These are phyloP conservation scores for Trichosanthes truncata DNA, from an alignment of 306 rosid genomes.

Conservation along the genomic window DNA sequence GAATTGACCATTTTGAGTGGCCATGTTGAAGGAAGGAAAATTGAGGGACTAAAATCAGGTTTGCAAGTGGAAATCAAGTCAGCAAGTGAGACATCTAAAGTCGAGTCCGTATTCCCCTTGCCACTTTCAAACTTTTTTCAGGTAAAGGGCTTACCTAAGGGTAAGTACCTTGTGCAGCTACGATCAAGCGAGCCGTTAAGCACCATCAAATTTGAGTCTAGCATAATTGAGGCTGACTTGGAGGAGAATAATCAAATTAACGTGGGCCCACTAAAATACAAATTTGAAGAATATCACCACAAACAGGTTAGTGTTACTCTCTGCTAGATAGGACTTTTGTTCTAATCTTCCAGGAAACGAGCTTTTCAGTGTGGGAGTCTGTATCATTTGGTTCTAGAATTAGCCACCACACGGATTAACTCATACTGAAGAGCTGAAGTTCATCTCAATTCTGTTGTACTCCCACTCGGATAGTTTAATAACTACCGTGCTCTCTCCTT, in stretches of 20 bases:
- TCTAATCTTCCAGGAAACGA: background rate
- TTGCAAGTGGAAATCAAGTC: slow-evolving; percentile 85
- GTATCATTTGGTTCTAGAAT: background rate
- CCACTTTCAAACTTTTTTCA: slow-evolving; percentile 94
- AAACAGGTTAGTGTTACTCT: slow-evolving; percentile 58
- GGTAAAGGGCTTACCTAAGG: slow-evolving; percentile 79
- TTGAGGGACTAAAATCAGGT: slow-evolving; percentile 54
- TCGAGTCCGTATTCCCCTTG: slow-evolving; percentile 65
- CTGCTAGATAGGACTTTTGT: background rate
- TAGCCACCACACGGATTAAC: background rate
- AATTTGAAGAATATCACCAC: slow-evolving; percentile 44
- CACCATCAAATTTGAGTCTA: slow-evolving; percentile 71
- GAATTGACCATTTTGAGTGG: slow-evolving; percentile 85
- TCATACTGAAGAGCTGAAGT: background rate
- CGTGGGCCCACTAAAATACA: slow-evolving; percentile 79
- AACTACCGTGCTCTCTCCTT: background rate
- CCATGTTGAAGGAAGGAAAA: slow-evolving; percentile 77
- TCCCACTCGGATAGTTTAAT: background rate
- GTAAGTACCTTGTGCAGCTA: slow-evolving; percentile 75
- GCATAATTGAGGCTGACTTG: slow-evolving; percentile 69
- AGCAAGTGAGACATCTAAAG: slow-evolving; percentile 44
- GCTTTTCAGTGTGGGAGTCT: background rate
- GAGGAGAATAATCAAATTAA: slow-evolving; percentile 63
- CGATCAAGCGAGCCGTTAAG: slow-evolving; percentile 53
- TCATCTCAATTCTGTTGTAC: background rate